Conservation (phyloP, 495 filamentous ascomycete genomes). For the Thozetella sp. region DNA sequence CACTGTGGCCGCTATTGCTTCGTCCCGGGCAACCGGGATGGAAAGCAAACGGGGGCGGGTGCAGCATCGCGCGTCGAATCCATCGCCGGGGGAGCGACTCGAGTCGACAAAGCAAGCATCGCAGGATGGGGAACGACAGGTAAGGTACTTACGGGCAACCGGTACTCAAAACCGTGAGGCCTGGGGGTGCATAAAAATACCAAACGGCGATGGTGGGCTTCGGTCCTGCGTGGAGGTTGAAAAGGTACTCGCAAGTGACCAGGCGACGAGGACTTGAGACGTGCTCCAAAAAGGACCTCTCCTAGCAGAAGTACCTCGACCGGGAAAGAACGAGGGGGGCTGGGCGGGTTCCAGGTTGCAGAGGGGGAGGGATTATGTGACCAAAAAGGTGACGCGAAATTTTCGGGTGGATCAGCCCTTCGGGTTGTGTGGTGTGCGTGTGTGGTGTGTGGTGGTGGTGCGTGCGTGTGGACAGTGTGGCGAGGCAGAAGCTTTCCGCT, state of each 20-base stretch:
- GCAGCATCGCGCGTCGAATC: conserved; percentile 16
- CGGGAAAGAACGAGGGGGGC: conserved; percentile 13
- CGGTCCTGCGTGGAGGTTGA: conserved; percentile 17
- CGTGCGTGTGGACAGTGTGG: not conserved
- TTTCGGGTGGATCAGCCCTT: conserved; percentile 23
- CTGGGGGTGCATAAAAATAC: conserved; percentile 14
- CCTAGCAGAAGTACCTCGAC: conserved; percentile 27
- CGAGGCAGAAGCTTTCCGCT: not conserved
- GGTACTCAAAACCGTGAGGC: conserved; percentile 4
- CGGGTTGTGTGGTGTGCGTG: conserved; percentile 1
- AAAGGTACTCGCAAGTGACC: conserved; percentile 25
- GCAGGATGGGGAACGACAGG: not conserved
- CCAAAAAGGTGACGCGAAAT: conserved; percentile 8
- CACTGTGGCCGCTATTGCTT: conserved; percentile 1
- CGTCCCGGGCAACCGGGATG: not conserved
- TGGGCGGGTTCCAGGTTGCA: conserved; percentile 17
- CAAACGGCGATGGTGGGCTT: conserved; percentile 14
- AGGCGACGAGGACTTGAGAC: conserved; percentile 21
- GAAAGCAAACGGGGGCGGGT: not conserved
- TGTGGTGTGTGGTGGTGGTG: not conserved
- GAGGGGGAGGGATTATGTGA: conserved; percentile 18
- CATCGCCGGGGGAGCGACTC: conserved; percentile 8
- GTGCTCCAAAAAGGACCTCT: conserved; percentile 18
- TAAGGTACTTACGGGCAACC: conserved; percentile 23
- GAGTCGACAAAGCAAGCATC: conserved; percentile 1